These are phyloP conservation scores for Ochetophila trinervis DNA, from an alignment of 306 rosid species.

Conservation along the genomic window DNA sequence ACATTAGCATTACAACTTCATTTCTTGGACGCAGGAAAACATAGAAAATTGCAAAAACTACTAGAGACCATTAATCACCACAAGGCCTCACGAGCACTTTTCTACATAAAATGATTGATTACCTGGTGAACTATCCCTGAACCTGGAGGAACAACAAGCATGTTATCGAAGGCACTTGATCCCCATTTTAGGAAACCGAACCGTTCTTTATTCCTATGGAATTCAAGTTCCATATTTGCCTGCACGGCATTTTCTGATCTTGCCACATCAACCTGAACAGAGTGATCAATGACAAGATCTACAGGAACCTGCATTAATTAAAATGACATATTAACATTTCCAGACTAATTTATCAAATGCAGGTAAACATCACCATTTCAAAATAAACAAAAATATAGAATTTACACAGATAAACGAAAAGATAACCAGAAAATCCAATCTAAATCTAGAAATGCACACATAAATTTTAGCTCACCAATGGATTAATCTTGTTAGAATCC, in stretches of 20 bases:
- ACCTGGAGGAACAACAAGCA: slow-evolving; percentile 97
- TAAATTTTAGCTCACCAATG: slow-evolving; percentile 57
- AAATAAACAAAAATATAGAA: too few relatives aligned
- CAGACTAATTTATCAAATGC: not conserved
- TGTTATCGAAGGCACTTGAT: slow-evolving; percentile 79
- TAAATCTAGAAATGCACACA: slow-evolving; percentile 11
- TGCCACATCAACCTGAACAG: slow-evolving; percentile 96
- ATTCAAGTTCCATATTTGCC: slow-evolving; percentile 86
- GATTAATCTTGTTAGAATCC: slow-evolving; percentile 88
- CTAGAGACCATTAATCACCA: not conserved
- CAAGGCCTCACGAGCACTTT: not conserved
- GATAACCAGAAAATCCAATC: not conserved
- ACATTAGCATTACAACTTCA: slow-evolving; percentile 25
- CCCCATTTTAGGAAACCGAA: slow-evolving; percentile 98
- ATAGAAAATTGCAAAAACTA: slow-evolving; percentile 3
- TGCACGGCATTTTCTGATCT: slow-evolving; percentile 93
- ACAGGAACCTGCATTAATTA: slow-evolving; percentile 71
- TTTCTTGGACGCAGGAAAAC: slow-evolving; percentile 7
- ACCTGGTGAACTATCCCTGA: slow-evolving; percentile 99
- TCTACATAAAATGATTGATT: slow-evolving; percentile 19
- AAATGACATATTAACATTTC: not conserved
- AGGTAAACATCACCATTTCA: not conserved
- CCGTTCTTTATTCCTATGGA: slow-evolving; percentile 76
- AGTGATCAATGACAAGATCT: slow-evolving; percentile 97
- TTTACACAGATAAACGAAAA: too few relatives aligned